Conservation (phyloP, 2,329 filamentous ascomycete species). For the Diplodia mutila region DNA sequence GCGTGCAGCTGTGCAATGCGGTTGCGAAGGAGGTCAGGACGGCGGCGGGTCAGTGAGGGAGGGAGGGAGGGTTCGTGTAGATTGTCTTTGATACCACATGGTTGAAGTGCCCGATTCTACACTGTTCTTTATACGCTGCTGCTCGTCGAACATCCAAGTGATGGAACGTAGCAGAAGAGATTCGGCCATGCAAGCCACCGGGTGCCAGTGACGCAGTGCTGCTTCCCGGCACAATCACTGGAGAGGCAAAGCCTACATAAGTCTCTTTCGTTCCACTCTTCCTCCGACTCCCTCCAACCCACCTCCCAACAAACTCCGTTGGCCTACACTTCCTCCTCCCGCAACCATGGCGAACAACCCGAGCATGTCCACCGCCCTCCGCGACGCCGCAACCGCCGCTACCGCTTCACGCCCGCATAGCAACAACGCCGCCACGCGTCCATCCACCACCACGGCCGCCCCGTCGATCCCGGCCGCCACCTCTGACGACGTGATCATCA, state of each 20-base stretch:
- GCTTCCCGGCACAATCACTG: background rate
- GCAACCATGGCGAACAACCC: background rate
- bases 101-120: too few species aligned
- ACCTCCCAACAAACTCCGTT: background rate
- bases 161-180: background rate
- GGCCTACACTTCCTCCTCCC: background rate
- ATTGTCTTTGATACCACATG: too few species aligned
- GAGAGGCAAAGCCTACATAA: background rate
- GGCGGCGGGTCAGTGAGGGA: background rate
- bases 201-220: too few species aligned
- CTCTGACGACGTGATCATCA: background rate
- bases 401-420: too few species aligned
- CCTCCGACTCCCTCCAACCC: background rate
- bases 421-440: background rate
- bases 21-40: constrained; percentile 58
- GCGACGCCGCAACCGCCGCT: too few species aligned
- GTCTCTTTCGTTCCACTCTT: background rate
- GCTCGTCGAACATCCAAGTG: background rate
- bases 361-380: too few species aligned
- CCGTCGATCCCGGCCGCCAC: background rate
- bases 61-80: too few species aligned
- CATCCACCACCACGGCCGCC: background rate
- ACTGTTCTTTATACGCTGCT: too few species aligned
- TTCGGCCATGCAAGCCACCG: too few species aligned
- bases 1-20: constrained; percentile 77